phyloP scores from a whole-genome alignment of 371 early-diverging fungal genomes.

The Blakeslea trispora region DNA sequence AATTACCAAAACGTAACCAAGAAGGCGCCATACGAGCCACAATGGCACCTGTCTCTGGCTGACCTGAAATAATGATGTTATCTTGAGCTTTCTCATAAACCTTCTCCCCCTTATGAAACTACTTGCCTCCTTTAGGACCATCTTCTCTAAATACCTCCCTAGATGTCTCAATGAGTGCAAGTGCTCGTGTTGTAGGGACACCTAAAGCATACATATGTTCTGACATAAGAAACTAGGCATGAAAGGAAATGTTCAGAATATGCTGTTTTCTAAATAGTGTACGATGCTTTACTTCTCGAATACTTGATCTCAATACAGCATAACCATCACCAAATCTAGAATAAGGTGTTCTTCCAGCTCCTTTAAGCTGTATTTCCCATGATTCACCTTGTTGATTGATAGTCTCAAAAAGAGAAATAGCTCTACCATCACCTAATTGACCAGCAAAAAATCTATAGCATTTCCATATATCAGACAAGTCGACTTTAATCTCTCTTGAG shows the following conservation, averaged over 20 bases:
- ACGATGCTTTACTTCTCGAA: constrained; percentile 70
- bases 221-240: constrained; percentile 70
- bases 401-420: constrained; percentile 72
- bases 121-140: constrained; percentile 26
- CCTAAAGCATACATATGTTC: constrained; percentile 79
- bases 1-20: constrained; percentile 90
- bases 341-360: constrained; percentile 85
- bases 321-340: constrained; percentile 89
- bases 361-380: constrained; percentile 88
- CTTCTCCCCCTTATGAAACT: too few relatives aligned
- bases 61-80: too few relatives aligned
- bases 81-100: too few relatives aligned
- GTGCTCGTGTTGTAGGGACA: constrained; percentile 80
- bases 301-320: constrained; percentile 79
- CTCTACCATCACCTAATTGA: constrained; percentile 89
- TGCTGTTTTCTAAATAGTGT: too few relatives aligned
- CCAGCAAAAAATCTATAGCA: constrained; percentile 58
- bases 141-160: constrained; percentile 72
- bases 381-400: constrained; percentile 38
- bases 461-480: too few relatives aligned
- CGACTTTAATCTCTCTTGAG: too few relatives aligned
- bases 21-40: constrained; percentile 78
- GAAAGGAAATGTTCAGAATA: too few relatives aligned
- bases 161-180: constrained; percentile 66
- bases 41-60: constrained; percentile 74